Evolutionary conservation across 768 basidiomycete species (phyloP).

Genomic region (Kwoniella heveanensis): DNA sequence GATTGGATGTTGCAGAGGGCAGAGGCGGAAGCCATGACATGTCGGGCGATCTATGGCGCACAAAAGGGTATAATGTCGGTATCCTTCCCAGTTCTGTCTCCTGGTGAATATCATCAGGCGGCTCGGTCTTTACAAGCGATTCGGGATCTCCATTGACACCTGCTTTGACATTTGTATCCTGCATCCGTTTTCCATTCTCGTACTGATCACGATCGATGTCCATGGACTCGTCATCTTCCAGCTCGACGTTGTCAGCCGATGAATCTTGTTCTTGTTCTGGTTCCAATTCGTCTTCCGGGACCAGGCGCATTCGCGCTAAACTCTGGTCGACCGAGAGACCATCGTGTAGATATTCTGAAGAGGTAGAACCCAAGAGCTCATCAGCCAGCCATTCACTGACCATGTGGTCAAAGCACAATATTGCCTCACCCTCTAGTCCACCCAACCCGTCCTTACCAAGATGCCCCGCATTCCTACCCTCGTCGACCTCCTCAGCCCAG

Average conservation of each 20-base stretch:
- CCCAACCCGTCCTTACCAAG: constrained; percentile 24
- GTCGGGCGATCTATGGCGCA: constrained; percentile 19
- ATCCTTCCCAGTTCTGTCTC: too few relatives aligned
- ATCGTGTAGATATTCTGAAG: constrained; percentile 33
- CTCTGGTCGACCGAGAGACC: constrained; percentile 28
- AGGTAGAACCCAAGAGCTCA: too few relatives aligned
- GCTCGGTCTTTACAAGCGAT: neutral
- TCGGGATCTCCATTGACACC: neutral
- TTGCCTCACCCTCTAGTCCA: constrained; percentile 27
- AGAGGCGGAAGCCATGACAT: constrained; percentile 42
- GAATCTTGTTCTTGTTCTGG: neutral
- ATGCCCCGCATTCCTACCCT: constrained; percentile 18
- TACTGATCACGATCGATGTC: constrained; percentile 10
- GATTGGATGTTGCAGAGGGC: constrained; percentile 12
- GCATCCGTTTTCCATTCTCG: neutral
- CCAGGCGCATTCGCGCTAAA: constrained; percentile 28
- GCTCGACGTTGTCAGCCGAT: neutral
- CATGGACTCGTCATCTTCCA: constrained; percentile 8
- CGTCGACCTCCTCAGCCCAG: constrained; percentile 22
- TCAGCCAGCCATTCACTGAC: too few relatives aligned
- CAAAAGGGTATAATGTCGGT: neutral
- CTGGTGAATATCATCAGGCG: too few relatives aligned
- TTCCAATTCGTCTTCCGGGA: constrained; percentile 14
- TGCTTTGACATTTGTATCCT: too few relatives aligned
- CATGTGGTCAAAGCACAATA: too few relatives aligned